Percentiles rank a stretch among this genome's conserved stretches.
Conservation (phyloP, 2,329 filamentous ascomycete genomes). For the Paraphoma sp. region DNA sequence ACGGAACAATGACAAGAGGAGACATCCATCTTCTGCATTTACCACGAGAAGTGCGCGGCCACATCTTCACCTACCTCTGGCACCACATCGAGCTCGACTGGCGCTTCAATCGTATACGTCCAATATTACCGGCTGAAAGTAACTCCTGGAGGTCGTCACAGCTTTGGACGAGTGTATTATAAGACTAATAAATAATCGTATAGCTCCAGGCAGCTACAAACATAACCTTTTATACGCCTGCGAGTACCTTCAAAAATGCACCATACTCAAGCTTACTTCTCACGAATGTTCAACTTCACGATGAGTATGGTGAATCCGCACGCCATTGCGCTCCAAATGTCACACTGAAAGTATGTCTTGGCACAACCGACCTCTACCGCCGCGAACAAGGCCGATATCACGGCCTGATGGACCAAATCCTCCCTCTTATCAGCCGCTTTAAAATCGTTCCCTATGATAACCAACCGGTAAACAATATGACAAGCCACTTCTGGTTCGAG, state of each 20-base stretch:
- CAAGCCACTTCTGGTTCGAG: not conserved
- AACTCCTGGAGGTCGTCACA: too few relatives aligned
- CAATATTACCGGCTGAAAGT: too few relatives aligned
- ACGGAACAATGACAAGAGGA: not conserved
- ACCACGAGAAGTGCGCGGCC: slow-evolving; percentile 18
- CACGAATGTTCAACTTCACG: not conserved
- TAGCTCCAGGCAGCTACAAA: too few relatives aligned
- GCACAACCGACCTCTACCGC: not conserved
- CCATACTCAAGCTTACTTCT: not conserved
- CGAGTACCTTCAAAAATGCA: too few relatives aligned
- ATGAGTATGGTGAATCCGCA: not conserved
- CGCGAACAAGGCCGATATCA: not conserved
- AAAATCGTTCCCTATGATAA: not conserved
- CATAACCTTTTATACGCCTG: too few relatives aligned
- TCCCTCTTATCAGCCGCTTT: not conserved
- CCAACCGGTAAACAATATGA: not conserved
- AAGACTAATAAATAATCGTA: too few relatives aligned
- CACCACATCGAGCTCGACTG: not conserved
- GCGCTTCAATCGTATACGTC: too few relatives aligned
- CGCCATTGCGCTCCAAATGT: not conserved
- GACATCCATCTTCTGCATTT: not conserved
- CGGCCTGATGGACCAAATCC: not conserved
- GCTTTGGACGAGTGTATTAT: too few relatives aligned
- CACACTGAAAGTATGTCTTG: not conserved
- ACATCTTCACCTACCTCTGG: slow-evolving; percentile 5